Conservation (phyloP, 2,329 filamentous ascomycete species). For the Xylariaceae sp. region DNA sequence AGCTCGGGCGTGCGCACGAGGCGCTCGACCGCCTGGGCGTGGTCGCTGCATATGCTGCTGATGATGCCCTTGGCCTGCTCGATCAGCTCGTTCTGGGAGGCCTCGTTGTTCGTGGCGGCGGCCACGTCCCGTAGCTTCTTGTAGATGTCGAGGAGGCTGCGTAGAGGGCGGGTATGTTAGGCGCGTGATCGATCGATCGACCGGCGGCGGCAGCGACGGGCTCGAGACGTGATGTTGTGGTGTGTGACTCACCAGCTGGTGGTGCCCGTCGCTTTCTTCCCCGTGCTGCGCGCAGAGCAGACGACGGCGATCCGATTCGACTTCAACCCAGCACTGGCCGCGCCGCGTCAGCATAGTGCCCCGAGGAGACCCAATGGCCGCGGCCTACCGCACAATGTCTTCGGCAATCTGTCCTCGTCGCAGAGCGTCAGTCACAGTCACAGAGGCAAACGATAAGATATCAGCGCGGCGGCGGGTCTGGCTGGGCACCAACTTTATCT, state of each 20-base stretch:
- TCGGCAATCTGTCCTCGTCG: slow-evolving; percentile 45
- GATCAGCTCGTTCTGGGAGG: slow-evolving; percentile 45
- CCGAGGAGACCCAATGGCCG: slow-evolving; percentile 10
- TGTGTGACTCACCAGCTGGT: slow-evolving; percentile 74
- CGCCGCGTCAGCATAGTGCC: slow-evolving; percentile 9
- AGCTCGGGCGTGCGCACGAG: slow-evolving; percentile 52
- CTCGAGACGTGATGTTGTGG: not conserved
- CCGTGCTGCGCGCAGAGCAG: slow-evolving; percentile 89
- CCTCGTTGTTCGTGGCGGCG: slow-evolving; percentile 43
- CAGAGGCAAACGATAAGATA: slow-evolving; percentile 1
- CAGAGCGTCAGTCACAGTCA: not conserved
- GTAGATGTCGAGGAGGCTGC: slow-evolving; percentile 52
- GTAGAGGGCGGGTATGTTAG: slow-evolving; percentile 10
- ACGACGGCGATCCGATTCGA: slow-evolving; percentile 80
- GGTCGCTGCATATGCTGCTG: slow-evolving; percentile 73
- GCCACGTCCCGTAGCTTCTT: slow-evolving; percentile 48
- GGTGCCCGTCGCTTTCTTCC: slow-evolving; percentile 89
- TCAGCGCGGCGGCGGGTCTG: too few species aligned
- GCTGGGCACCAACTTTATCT: slow-evolving; percentile 49
- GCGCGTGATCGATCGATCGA: slow-evolving; percentile 7
- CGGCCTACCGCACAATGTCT: slow-evolving; percentile 57
- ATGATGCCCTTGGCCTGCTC: slow-evolving; percentile 67
- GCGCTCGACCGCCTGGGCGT: slow-evolving; percentile 62
- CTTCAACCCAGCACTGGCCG: slow-evolving; percentile 48
- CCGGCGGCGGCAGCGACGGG: not conserved